Base-by-base conservation (phyloP, 495 filamentous ascomycete genomes). In the Hypoxylon perforatum region DNA sequence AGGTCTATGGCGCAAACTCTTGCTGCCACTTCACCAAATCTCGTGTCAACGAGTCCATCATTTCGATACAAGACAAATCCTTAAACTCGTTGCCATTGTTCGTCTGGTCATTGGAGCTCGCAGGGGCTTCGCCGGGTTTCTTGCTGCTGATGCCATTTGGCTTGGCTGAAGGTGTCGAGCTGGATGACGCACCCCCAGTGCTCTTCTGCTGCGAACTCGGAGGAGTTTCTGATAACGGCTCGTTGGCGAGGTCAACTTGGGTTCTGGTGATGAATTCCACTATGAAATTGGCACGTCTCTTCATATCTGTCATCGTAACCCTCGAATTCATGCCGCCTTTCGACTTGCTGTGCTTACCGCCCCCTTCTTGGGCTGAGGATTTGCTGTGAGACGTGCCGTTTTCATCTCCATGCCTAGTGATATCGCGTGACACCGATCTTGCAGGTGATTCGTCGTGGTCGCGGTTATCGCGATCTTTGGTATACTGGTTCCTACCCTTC, bases 221-320 rank as follows among this genome's bases (percentile, higher is more conserved):
- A 4, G n/a, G 46, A 1, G 70, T 50, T 11, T 73, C 72, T 23
- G 72, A 66, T 25, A 73, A 59, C 19, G 73, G 67, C 39, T 69
- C 56, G 28, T 78, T 87, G 0, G 92, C 94, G 80, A 97, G 86
- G 73, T 99, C 95, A 11, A 97, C 83, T 70, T 97, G 94, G 65
- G 92, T 94, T 45, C 91, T 87, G 7, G 91, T 88, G 67, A 99
- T 97, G 75, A 91, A 97, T 41, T 96, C 93, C 14, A 96, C 81
- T 55, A 99, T 94, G 12, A 83, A 89, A 1, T 88, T 87, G 3
- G 93, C 93, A 7, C 91, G 87, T 61, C 91, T 86, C 77, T 92
- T 93, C 91, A 97, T 95, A 65, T 97, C 94, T 59, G 89, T 90
- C 88, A 97, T 91, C 23, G 86, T 94, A 48, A 93, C 87, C 73